Evolutionary conservation across 108 stramenopile species (phyloP).

Genomic region (Skeletonema potamos): DNA sequence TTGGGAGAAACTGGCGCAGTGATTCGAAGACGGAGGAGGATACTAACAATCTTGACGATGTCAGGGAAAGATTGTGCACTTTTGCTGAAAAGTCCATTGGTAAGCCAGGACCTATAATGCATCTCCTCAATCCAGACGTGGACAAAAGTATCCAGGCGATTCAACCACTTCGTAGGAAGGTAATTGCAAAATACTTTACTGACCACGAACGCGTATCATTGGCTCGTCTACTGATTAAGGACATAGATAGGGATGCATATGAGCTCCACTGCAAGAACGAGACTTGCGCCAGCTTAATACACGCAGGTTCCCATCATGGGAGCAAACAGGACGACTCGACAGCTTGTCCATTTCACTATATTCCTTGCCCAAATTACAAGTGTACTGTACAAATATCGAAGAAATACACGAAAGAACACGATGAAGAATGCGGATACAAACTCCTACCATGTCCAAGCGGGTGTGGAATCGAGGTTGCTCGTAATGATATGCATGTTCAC

Average conservation of each 20-base stretch:
- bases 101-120: conserved; percentile 7
- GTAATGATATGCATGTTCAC: conserved; percentile 33
- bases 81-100: conserved; percentile 29
- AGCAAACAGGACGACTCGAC: not conserved
- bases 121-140: conserved; percentile 9
- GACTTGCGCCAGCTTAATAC: conserved; percentile 26
- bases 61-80: conserved; percentile 22
- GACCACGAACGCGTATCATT: conserved; percentile 47
- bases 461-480: conserved; percentile 46
- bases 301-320: not conserved
- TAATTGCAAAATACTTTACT: conserved; percentile 29
- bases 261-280: conserved; percentile 52
- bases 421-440: conserved; percentile 47
- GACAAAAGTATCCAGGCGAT: conserved; percentile 5
- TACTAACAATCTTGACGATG: not conserved
- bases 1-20: conserved; percentile 18
- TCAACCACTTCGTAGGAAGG: conserved; percentile 7
- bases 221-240: conserved; percentile 45
- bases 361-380: conserved; percentile 53
- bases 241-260: conserved; percentile 49
- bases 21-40: not conserved
- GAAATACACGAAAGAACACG: conserved; percentile 44
- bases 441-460: conserved; percentile 34
- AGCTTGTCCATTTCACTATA: conserved; percentile 42
- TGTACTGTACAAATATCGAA: conserved; percentile 45